These are phyloP conservation scores for Pelargonium fulgidum DNA, from an alignment of 441 rosid genomes.

Conservation along the genomic window DNA sequence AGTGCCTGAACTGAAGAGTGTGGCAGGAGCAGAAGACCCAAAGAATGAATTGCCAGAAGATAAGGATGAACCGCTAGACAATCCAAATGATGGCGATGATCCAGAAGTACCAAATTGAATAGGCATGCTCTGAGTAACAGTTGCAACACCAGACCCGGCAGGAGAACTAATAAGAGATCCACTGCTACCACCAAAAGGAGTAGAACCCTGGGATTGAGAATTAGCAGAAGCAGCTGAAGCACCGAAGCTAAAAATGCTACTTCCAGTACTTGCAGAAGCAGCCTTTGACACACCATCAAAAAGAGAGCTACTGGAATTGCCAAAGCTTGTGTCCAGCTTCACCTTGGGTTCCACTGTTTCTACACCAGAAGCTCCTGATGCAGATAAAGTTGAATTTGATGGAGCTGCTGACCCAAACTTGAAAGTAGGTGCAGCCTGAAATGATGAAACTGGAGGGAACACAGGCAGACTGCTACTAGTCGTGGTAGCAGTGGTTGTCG, in stretches of 20 bases:
- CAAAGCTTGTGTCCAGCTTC: constrained; percentile 27
- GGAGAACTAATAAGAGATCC: constrained; percentile 26
- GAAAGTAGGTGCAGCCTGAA: constrained; percentile 27
- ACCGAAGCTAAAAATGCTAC: constrained; percentile 37
- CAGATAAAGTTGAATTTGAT: constrained; percentile 29
- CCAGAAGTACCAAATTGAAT: constrained; percentile 43
- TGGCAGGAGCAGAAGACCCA: constrained; percentile 36
- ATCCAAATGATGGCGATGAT: constrained; percentile 40
- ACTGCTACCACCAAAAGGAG: constrained; percentile 31
- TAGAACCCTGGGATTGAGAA: constrained; percentile 40
- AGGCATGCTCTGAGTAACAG: constrained; percentile 47
- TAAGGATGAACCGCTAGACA: constrained; percentile 34
- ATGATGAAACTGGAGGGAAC: constrained; percentile 22
- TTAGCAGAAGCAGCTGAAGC: constrained; percentile 36
- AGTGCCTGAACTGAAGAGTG: constrained; percentile 38
- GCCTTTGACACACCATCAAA: constrained; percentile 25
- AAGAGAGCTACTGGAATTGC: constrained; percentile 26
- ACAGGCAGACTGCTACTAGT: constrained; percentile 15
- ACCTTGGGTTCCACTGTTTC: constrained; percentile 36
- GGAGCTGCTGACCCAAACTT: constrained; percentile 38
- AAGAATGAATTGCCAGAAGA: constrained; percentile 43
- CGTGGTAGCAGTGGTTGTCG: constrained; percentile 21
- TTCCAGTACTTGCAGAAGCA: constrained; percentile 25
- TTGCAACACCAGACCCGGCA: constrained; percentile 34
- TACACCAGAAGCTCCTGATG: constrained; percentile 25